Base-by-base conservation (phyloP, 192 early-diverging fungal species). In the Phlyctochytrium bullatum region DNA sequence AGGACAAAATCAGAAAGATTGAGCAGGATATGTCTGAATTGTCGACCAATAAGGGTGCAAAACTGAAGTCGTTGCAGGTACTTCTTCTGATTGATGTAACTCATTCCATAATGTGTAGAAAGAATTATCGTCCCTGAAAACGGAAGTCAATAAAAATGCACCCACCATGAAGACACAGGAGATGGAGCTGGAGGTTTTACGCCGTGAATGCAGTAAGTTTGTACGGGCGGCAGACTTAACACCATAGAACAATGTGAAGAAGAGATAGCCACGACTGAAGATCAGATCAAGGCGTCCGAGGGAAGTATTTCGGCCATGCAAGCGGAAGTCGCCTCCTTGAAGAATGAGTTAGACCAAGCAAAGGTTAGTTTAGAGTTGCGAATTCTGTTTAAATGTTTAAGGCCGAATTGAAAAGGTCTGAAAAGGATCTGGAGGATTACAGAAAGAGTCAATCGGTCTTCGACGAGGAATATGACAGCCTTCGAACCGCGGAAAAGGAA, bases 241-340 rank as follows among this genome's bases (percentile, higher is more conserved):
- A 57, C 12, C 54, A 28, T 25, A 57, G 54, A 25, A 57, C 54
- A 57, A 28, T 20, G 25, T 57, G 54, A 57, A 27, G 54, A 10
- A 28, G 54, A 57, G 54, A 57, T 57, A 6, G 27, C 12, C 20
- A 57, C 10, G 12, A 14, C 25, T 27, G 4, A 6, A 57, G 27
- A 57, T 6, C 54, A 57, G 25, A 28, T 25, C 10, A 25, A 6
- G 6, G 54, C 16, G 6, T 10, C 27, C 12, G 6, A 24, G 12
- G 27, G 25, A 28, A 6, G 4, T 10, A 57, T 57, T 57, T 10
- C 4, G 27, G 6, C 4, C 20, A 10, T 24, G 10, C 14, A 10
- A 6, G 54, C 54, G 27, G 27, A 57, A 14, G 27, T 27, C 6
- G 27, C 6, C 6, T 6, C 12, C 4, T 6, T 57, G 27, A 57